Base-by-base conservation (phyloP, 225 moss, liverwort and hornwort genomes). In the Polytrichum formosum region DNA sequence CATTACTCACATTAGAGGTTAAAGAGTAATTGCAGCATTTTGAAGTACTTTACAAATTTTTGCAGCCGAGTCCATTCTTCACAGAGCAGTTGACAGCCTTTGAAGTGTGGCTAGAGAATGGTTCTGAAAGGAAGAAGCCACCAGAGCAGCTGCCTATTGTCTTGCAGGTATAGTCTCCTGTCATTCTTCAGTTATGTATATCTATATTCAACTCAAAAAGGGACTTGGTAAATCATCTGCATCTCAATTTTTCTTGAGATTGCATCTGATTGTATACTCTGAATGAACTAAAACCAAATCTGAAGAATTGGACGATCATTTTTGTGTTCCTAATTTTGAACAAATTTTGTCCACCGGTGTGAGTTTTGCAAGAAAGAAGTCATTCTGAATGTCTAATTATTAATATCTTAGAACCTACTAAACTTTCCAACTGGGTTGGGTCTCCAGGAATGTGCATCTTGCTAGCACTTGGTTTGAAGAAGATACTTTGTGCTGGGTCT, bases 101-200 rank as follows among this genome's bases (percentile, higher is more conserved):
- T 76, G 97, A 97, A 78, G 92, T 97, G 9, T 97, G 97, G 97
- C 85, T 97, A 63, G 92, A 89, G 82, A 94, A 97, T 81, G 97
- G 97, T 56, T 91, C 88, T 68, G 92, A 90, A 76, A 81, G 79
- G 70, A 97, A 97, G 73, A 97, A 87, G 66, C 92, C 89, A 73
- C 97, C 97, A 17, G 97, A 97, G 66, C 97, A 97, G 79, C 89
- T 97, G 56, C 97, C 97, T 35, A 97, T 97, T 63, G 97, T 97
- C 27, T 88, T 97, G 61, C 97, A 97, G 97, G 97, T 88, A 61
- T 9, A 25, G 18, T 1, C 20, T 60, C 9, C 7, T 19, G 35
- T 55, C 28, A 18, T 13, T 46, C 46, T 46, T 46, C 46, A 46
- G 46, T 46, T 46, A 46, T 46, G 13, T 46, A 46, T 46, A 19